Base-by-base conservation (phyloP, 768 basidiomycete genomes). In the Dendrothele bispora region DNA sequence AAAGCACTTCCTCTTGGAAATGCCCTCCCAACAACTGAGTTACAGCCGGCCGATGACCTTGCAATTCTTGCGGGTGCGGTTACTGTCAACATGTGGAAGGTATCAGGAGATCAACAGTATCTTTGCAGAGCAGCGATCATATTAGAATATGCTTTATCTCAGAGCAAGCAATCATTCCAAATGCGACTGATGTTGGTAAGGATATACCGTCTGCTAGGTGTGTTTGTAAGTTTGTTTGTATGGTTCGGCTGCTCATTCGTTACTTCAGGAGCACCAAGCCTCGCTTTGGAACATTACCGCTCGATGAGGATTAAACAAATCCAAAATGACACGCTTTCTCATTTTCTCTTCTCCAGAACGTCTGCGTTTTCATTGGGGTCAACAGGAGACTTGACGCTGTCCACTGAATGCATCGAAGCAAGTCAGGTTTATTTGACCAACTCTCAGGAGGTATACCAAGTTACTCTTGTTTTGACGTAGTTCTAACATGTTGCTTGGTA, bases 1-100 rank as follows among this genome's bases (percentile, higher is more conserved):
- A 72, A 80, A 3, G 85, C 78, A 15, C 73, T 95, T 24, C 70
- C 77, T 17, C 69, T 92, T 2, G 91, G 91, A 38, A 66, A 70
- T 34, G 69, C 77, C 42, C 73, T 95, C 17, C 80, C 84, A 7
- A 61, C 72, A 4, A 88, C 90, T 0, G 94, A 95, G 56, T 72
- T 94, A 21, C 94, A 95, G 60, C 89, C 86, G 15, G 88, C 82
- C 1, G 94, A 97, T 56, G 94, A 95, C 58, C 76, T 95, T 26
- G 84, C 77, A 21, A 73, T 95, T 22, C 70, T 97, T 18, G 82
- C 87, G 5, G 85, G 77, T 2, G 86, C 86, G 56, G 77, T 78
- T 2, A 74, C 83, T 44, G 75, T 92, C 37, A 80, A 69, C 59
- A 61, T 82, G 18, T 91, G 87, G 85, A 71, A 64, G 32, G 61